phyloP scores from a whole-genome alignment of 2,329 filamentous ascomycete species.

The Leptographium galeiforme region DNA sequence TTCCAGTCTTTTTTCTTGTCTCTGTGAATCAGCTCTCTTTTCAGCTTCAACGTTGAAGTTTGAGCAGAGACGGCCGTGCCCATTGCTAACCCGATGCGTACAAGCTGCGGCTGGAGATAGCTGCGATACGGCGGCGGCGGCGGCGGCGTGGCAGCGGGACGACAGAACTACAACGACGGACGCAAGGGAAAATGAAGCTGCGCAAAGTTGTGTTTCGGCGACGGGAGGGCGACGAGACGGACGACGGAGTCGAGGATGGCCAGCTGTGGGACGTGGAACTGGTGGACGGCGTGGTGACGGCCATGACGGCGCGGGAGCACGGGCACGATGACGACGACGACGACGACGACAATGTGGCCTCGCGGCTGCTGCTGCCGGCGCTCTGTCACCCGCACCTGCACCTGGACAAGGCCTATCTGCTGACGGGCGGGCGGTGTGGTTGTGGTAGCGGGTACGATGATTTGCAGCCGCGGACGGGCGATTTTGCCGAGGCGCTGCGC shows the following conservation, averaged over 20 bases:
- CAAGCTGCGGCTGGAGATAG: no score
- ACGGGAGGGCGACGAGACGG: background rate
- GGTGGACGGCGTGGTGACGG: constrained; percentile 6
- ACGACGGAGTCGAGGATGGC: background rate
- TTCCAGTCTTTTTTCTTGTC: no score
- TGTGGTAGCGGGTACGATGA: constrained; percentile 31
- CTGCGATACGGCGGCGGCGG: no score
- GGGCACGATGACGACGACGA: background rate
- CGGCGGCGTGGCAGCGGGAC: no score
- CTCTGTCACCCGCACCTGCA: constrained; percentile 64
- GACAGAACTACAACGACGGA: no score
- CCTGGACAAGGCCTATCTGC: constrained; percentile 52
- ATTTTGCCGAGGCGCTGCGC: constrained; percentile 51
- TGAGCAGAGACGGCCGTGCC: no score
- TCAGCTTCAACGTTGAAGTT: no score
- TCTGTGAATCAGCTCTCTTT: no score
- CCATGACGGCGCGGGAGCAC: background rate
- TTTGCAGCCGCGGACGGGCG: constrained; percentile 44
- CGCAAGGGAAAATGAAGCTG: constrained; percentile 4
- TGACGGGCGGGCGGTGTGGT: constrained; percentile 23
- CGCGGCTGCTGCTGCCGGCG: constrained; percentile 20
- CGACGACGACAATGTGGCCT: background rate
- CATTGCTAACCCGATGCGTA: no score
- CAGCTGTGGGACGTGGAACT: constrained; percentile 7
- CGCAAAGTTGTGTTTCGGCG: constrained; percentile 7